A percentile compares a stretch with the other conserved stretches of the same genome.
These are phyloP conservation scores for Darksidea phi DNA, from an alignment of 495 filamentous ascomycete species.

Conservation along the genomic window DNA sequence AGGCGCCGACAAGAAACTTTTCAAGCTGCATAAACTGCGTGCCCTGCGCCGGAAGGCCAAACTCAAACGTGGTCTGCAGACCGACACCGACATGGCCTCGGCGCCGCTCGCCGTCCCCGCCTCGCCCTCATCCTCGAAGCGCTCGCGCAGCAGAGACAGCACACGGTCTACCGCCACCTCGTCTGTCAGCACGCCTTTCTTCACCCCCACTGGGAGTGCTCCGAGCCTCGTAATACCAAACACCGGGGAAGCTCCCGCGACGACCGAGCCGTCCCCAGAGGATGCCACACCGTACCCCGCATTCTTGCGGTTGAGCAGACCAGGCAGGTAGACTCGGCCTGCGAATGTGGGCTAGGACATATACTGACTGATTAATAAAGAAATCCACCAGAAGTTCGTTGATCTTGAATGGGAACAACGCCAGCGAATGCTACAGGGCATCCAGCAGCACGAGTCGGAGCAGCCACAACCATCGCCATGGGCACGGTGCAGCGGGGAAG, in stretches of 20 bases:
- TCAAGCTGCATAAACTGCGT: slow-evolving; percentile 38
- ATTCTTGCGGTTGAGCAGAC: slow-evolving; percentile 40
- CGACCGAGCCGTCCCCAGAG: slow-evolving; percentile 18
- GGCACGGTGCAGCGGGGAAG: slow-evolving; percentile 54
- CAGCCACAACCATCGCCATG: slow-evolving; percentile 51
- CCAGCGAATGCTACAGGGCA: slow-evolving; percentile 50
- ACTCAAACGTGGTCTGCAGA: slow-evolving; percentile 19
- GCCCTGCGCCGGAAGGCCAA: slow-evolving; percentile 39
- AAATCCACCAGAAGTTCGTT: slow-evolving; percentile 52
- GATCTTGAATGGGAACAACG: slow-evolving; percentile 65
- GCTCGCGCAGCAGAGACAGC: slow-evolving; percentile 35
- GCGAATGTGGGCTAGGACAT: neutral
- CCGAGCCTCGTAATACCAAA: slow-evolving; percentile 29
- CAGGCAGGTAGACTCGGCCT: slow-evolving; percentile 40
- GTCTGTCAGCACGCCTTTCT: slow-evolving; percentile 20
- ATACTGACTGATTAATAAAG: slow-evolving; percentile 30
- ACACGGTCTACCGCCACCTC: slow-evolving; percentile 26
- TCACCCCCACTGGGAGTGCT: slow-evolving; percentile 23
- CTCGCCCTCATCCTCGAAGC: slow-evolving; percentile 37
- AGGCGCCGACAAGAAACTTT: slow-evolving; percentile 6
- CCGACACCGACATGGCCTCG: slow-evolving; percentile 20
- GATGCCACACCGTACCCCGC: slow-evolving; percentile 38
- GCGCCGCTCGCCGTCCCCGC: slow-evolving; percentile 30
- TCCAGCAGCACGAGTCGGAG: slow-evolving; percentile 45
- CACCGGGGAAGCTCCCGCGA: slow-evolving; percentile 9